Evolutionary conservation across 148 eudicot genomes (phyloP), one percentile per base, ranked within the genome.

Genomic region (Vaccinium myrtillus): DNA sequence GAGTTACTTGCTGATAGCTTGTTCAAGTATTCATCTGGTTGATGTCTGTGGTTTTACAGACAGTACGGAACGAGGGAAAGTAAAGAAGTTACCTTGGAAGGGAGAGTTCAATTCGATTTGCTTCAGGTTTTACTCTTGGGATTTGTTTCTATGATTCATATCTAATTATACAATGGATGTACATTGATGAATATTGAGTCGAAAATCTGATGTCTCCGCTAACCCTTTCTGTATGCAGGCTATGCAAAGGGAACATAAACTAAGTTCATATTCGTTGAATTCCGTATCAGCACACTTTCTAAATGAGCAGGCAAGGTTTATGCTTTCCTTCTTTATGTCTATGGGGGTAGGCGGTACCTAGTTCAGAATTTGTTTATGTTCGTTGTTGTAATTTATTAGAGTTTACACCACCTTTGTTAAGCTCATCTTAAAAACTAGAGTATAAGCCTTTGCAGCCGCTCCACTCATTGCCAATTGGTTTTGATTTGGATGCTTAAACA

Each of bases 201-300:
- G 50, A 13, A 19, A 73, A 75, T 65, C n/a, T n/a, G 51, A 53
- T 69, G 77, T 32, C 65, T 79, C 1, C 81, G 14, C 51, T 54
- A 27, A 58, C 61, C 53, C 79, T 83, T 77, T 86, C 67, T 75
- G 79, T 70, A 70, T 85, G 84, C 95, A 97, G 99, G 94, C 85
- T 84, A 89, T 97, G 94, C 99, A 95, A 87, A 93, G 99, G 90
- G 98, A 95, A 86, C 89, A 97, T 82, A 97, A 97, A 86, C 86
- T 97, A 85, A 95, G 98, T 90, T 97, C 99, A 19, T 97, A 97
- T 86, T 97, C 99, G 5, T 87, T 97, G 61, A 97, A 97, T 91
- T 94, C 99, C 86, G 99, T 97, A 65, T 97, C 99, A 86, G 94
- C 99, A 51, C 98, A 95, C 90, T 97, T 97, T 84, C 98, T 97